A percentile compares a stretch with the other conserved stretches of the same genome.
phyloP scores from a whole-genome alignment of 352 stramenopile genomes.

The Globisporangium spinosum region DNA sequence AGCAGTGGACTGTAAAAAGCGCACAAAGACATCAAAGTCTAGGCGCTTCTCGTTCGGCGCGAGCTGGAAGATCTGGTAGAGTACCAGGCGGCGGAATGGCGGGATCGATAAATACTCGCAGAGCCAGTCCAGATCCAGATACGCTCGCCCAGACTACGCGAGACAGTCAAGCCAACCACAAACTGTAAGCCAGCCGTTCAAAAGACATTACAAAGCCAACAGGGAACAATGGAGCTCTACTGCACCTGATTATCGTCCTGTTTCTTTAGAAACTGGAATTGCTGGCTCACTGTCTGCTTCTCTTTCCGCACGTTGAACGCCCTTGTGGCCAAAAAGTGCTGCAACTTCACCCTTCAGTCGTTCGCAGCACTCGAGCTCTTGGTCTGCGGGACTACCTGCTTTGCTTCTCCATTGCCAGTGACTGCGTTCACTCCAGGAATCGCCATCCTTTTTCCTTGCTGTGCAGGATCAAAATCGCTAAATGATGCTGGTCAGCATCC shows the following conservation, averaged over 20 bases:
- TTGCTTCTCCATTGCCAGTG: neutral
- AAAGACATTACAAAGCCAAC: neutral
- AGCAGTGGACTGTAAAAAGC: constrained; percentile 59
- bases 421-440: neutral
- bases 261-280: constrained; percentile 57
- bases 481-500: neutral
- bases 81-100: constrained; percentile 50
- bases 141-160: constrained; percentile 21
- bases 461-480: neutral
- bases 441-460: constrained; percentile 12
- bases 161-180: neutral
- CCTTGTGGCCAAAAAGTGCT: constrained; percentile 78
- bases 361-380: constrained; percentile 6
- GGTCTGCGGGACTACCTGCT: neutral
- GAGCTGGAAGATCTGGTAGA: constrained; percentile 56
- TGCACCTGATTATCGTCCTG: constrained; percentile 18
- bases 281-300: constrained; percentile 57
- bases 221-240: neutral
- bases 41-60: constrained; percentile 28
- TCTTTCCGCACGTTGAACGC: constrained; percentile 72
- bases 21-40: constrained; percentile 57
- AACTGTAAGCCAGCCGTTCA: neutral
- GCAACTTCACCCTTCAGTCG: constrained; percentile 55
- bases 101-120: constrained; percentile 70
- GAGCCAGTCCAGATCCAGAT: constrained; percentile 56